A percentile compares a stretch with the other conserved stretches of the same genome.
Conservation (phyloP, 129 eudicot species). For the Chrysanthemum makinoi region DNA sequence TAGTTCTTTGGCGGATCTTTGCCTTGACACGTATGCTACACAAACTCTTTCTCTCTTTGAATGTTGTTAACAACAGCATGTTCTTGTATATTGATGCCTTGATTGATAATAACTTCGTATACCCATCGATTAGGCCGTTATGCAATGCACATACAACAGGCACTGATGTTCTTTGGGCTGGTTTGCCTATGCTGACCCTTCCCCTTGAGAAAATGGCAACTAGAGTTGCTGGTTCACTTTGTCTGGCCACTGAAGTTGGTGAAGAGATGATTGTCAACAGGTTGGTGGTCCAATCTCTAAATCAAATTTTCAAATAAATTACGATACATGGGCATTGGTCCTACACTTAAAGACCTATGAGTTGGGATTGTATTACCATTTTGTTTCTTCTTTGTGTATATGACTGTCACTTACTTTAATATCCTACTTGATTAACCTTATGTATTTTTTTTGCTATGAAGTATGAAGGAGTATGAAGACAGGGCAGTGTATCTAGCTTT, state of each 20-base stretch:
- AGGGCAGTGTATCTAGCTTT: constrained; percentile 78
- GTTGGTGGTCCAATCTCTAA: constrained; percentile 25
- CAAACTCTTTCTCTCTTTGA: background rate
- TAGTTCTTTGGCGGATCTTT: constrained; percentile 86
- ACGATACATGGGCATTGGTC: background rate
- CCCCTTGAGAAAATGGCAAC: constrained; percentile 99
- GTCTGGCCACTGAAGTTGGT: constrained; percentile 85
- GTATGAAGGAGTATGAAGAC: constrained; percentile 93
- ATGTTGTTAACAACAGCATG: background rate
- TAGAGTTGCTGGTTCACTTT: constrained; percentile 96
- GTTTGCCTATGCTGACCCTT: constrained; percentile 92
- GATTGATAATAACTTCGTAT: constrained; percentile 8
- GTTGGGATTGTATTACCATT: background rate
- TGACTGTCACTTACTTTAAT: background rate
- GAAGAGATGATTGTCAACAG: constrained; percentile 78
- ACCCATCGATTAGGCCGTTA: constrained; percentile 56
- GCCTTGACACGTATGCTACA: constrained; percentile 77
- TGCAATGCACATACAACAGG: constrained; percentile 99
- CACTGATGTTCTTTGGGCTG: constrained; percentile 99
- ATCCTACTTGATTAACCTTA: background rate
- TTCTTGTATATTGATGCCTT: constrained; percentile 3
- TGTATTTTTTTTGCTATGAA: constrained; percentile 22
- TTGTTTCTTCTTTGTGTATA: too few species aligned
- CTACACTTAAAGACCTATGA: background rate
- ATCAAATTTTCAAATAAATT: background rate